phyloP scores from a whole-genome alignment of 768 basidiomycete species.

The Tephrocybe sp. region DNA sequence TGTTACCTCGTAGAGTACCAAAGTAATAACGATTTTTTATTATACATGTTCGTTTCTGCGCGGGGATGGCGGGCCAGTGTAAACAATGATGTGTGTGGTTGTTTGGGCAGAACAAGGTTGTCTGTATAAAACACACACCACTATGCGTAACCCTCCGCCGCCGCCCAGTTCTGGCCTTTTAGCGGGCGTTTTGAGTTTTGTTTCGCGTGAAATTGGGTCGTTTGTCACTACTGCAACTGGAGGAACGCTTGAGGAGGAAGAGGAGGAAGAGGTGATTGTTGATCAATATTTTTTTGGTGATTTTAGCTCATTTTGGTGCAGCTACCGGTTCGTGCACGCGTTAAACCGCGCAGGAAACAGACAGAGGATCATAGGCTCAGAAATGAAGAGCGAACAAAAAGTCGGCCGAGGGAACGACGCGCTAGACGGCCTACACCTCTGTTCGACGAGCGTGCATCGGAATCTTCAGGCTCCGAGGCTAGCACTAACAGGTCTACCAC shows the following conservation, averaged over 20 bases:
- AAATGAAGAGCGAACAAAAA: not conserved
- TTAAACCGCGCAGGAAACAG: constrained; percentile 6
- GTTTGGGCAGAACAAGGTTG: constrained; percentile 5
- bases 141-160: constrained; percentile 15
- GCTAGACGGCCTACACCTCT: constrained; percentile 3
- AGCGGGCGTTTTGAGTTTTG: constrained; percentile 66
- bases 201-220: constrained; percentile 69
- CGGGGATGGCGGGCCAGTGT: too few species aligned
- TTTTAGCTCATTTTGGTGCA: not conserved
- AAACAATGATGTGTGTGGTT: not conserved
- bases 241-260: constrained; percentile 21
- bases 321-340: constrained; percentile 3
- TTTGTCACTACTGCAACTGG: constrained; percentile 72
- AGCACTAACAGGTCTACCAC: not conserved
- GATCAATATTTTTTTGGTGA: not conserved
- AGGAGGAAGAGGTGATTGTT: constrained; percentile 4
- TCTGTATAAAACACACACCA: not conserved
- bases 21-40: too few species aligned
- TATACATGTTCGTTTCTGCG: too few species aligned
- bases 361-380: not conserved
- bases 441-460: constrained; percentile 4
- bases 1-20: not conserved
- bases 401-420: constrained; percentile 4
- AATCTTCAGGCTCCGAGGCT: not conserved
- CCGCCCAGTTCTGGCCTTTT: constrained; percentile 49